Conservation (phyloP, 345 rosid genomes). For the Melastoma malabathricum region DNA sequence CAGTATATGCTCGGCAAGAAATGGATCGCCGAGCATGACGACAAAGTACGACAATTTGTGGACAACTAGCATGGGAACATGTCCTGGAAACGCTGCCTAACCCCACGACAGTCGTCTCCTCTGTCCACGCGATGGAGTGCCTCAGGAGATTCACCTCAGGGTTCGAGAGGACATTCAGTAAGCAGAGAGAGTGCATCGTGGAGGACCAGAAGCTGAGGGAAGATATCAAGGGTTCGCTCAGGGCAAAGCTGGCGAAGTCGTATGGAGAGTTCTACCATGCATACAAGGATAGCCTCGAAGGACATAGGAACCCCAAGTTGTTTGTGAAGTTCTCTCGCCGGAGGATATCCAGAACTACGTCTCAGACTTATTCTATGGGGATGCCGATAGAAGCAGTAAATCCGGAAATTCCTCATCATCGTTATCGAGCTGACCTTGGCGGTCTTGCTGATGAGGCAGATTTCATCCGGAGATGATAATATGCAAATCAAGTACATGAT, state of each 20-base stretch:
- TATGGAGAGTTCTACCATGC: slow-evolving; percentile 41
- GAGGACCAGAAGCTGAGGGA: slow-evolving; percentile 38
- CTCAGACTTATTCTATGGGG: slow-evolving; percentile 26
- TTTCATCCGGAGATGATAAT: no score
- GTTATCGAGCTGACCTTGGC: background rate
- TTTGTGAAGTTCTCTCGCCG: slow-evolving; percentile 38
- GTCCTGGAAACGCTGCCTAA: slow-evolving; percentile 27
- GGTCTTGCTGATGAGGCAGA: slow-evolving; percentile 1
- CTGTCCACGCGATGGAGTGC: slow-evolving; percentile 22
- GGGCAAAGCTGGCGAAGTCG: slow-evolving; percentile 19
- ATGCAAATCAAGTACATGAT: no score
- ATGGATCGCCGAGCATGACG: slow-evolving; percentile 38
- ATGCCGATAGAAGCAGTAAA: slow-evolving; percentile 3
- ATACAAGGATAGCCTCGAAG: slow-evolving; percentile 18
- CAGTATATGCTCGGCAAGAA: slow-evolving; percentile 41
- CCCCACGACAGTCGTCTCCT: slow-evolving; percentile 18
- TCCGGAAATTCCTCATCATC: slow-evolving; percentile 4
- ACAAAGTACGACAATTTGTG: slow-evolving; percentile 33
- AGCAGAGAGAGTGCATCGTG: slow-evolving; percentile 33
- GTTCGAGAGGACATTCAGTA: slow-evolving; percentile 42
- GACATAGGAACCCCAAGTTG: slow-evolving; percentile 6
- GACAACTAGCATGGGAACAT: slow-evolving; percentile 48
- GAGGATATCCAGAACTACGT: slow-evolving; percentile 45
- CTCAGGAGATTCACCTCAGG: slow-evolving; percentile 34
- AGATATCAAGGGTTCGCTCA: slow-evolving; percentile 36